These are phyloP conservation scores for Arthrocladium fulminans DNA, from an alignment of 2,329 filamentous ascomycete species.

Conservation along the genomic window DNA sequence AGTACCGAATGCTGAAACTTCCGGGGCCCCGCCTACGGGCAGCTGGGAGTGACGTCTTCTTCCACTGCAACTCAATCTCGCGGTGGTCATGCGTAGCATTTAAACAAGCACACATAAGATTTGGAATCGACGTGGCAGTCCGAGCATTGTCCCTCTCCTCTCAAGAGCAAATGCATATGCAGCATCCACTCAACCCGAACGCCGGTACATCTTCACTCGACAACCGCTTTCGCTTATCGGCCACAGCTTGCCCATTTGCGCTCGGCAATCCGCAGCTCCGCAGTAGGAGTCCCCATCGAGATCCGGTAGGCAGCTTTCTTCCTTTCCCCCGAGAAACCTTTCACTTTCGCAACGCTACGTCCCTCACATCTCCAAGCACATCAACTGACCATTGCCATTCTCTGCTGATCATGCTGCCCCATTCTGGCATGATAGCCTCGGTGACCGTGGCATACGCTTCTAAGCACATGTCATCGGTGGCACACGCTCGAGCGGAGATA, in stretches of 20 bases:
- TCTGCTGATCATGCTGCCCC: background rate
- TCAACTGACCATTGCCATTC: background rate
- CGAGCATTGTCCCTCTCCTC: background rate
- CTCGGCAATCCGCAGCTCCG: background rate
- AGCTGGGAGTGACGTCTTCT: conserved; percentile 9
- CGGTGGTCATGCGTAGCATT: background rate
- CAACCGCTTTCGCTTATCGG: background rate
- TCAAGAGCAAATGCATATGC: background rate
- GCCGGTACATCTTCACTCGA: background rate
- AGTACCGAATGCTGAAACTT: too few species aligned
- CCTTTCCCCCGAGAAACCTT: conserved; percentile 20
- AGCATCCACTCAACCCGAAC: too few species aligned
- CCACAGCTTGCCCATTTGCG: background rate
- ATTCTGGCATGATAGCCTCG: background rate
- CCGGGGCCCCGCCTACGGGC: background rate
- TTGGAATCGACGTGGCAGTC: background rate
- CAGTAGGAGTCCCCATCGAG: background rate
- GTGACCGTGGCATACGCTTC: background rate
- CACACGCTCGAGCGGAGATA: background rate
- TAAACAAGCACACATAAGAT: background rate
- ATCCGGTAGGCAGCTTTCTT: conserved; percentile 11
- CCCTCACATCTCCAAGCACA: background rate
- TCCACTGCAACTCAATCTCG: background rate
- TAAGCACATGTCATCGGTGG: conserved; percentile 1
- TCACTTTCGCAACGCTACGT: conserved; percentile 1